phyloP scores from a whole-genome alignment of 441 rosid genomes.

The Gossypium gossypioides region DNA sequence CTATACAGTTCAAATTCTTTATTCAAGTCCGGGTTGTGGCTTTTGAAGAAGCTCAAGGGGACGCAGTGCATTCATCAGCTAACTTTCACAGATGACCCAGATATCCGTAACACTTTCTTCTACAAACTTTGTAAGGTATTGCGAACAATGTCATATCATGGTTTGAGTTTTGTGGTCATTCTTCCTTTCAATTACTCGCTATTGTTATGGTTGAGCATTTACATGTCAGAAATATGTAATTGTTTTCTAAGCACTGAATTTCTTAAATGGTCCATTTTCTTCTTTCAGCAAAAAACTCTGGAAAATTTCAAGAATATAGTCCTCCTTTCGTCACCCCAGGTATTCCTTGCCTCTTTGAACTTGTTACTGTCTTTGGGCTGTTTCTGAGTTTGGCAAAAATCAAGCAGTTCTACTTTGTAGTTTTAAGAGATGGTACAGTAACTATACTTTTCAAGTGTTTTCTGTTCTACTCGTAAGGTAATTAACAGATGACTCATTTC shows the following conservation, averaged over 20 bases:
- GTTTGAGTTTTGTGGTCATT: neutral
- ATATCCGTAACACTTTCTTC: constrained; percentile 63
- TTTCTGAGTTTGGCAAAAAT: neutral
- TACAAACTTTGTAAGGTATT: constrained; percentile 77
- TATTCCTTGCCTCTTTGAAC: constrained; percentile 18
- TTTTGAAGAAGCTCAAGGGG: constrained; percentile 76
- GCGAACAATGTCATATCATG: neutral
- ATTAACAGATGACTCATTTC: neutral
- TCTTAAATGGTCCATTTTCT: constrained; percentile 15
- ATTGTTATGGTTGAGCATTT: neutral
- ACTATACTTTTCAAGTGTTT: neutral
- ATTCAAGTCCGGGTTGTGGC: constrained; percentile 89
- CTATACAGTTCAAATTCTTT: constrained; percentile 86
- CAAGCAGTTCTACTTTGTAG: neutral
- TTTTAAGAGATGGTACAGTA: neutral
- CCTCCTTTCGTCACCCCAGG: constrained; percentile 87
- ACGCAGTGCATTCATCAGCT: constrained; percentile 93
- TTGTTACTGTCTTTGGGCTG: neutral
- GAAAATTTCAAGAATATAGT: constrained; percentile 61
- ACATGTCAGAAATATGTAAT: neutral
- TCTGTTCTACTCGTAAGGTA: neutral
- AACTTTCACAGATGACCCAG: constrained; percentile 79
- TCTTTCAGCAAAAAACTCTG: constrained; percentile 75
- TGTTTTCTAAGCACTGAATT: neutral
- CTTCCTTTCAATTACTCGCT: neutral